phyloP scores from a whole-genome alignment of 1,284 basidiomycete genomes.

The Vanrija pseudolonga region DNA sequence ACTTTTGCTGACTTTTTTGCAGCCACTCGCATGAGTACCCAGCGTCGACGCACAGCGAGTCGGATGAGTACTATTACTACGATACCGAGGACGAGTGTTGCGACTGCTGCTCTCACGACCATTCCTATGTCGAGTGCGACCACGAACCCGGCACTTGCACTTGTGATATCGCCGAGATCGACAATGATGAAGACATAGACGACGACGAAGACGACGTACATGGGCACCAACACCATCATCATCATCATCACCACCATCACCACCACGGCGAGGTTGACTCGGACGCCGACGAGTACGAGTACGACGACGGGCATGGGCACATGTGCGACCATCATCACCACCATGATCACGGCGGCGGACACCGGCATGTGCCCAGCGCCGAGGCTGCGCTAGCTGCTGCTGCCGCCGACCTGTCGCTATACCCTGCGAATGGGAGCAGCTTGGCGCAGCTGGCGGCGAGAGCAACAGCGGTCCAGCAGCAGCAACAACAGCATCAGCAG shows the following conservation, averaged over 20 bases:
- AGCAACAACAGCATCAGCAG: not conserved
- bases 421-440: not conserved
- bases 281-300: slow-evolving; percentile 21
- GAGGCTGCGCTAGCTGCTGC: too few relatives aligned
- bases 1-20: slow-evolving; percentile 1
- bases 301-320: slow-evolving; percentile 4
- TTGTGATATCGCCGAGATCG: slow-evolving; percentile 11
- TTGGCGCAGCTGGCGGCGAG: too few relatives aligned
- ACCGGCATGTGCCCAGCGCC: too few relatives aligned
- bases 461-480: not conserved
- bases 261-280: slow-evolving; percentile 21
- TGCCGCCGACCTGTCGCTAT: not conserved
- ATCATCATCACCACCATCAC: slow-evolving; percentile 14
- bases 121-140: slow-evolving; percentile 18
- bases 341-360: not conserved
- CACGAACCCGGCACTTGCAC: slow-evolving; percentile 16
- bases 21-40: slow-evolving; percentile 23
- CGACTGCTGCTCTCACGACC: slow-evolving; percentile 29
- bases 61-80: slow-evolving; percentile 34
- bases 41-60: slow-evolving; percentile 24
- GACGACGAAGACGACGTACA: slow-evolving; percentile 13
- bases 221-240: slow-evolving; percentile 15
- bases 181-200: slow-evolving; percentile 12
- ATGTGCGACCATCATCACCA: slow-evolving; percentile 4
- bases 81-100: slow-evolving; percentile 29